Evolutionary conservation across 768 basidiomycete species (phyloP).

Genomic region (Chalciporus chontae): DNA sequence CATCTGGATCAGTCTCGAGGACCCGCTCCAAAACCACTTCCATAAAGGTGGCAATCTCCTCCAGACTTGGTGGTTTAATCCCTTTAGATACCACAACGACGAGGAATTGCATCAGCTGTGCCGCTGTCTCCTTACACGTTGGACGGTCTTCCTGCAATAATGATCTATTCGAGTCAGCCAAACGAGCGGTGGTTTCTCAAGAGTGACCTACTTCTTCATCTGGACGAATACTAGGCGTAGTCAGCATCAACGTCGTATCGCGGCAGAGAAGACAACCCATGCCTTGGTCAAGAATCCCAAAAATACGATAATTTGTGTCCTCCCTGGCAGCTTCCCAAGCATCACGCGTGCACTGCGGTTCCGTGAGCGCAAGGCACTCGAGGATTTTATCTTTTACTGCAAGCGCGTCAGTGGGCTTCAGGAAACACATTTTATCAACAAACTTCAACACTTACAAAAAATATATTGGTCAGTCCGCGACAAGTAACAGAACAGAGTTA

Average conservation of each 20-base stretch:
- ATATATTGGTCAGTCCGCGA: conserved; percentile 19
- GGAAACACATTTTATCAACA: too few relatives aligned
- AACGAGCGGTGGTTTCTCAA: neutral
- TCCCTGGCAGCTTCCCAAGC: conserved; percentile 20
- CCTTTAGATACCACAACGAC: conserved; percentile 19
- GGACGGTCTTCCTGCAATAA: conserved; percentile 8
- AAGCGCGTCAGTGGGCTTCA: neutral
- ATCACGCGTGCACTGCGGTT: conserved; percentile 9
- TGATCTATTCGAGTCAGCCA: conserved; percentile 9
- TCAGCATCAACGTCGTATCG: conserved; percentile 1
- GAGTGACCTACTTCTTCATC: conserved; percentile 14
- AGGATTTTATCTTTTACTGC: conserved; percentile 20
- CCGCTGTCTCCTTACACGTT: conserved; percentile 2
- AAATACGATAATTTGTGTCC: conserved; percentile 11
- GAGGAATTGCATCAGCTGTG: conserved; percentile 27
- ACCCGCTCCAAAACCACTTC: conserved; percentile 15
- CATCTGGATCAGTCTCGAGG: conserved; percentile 6
- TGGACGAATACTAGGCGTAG: conserved; percentile 10
- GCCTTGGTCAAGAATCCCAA: conserved; percentile 20
- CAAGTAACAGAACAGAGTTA: conserved; percentile 23
- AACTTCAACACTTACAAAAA: conserved; percentile 12
- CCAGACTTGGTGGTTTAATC: conserved; percentile 6
- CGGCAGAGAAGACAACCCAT: neutral
- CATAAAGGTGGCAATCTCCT: conserved; percentile 8
- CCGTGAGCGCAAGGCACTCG: conserved; percentile 16